Percentiles rank a stretch among this genome's conserved stretches.
Evolutionary conservation across 345 rosid genomes (phyloP).

Genomic region (Linum lewisii): DNA sequence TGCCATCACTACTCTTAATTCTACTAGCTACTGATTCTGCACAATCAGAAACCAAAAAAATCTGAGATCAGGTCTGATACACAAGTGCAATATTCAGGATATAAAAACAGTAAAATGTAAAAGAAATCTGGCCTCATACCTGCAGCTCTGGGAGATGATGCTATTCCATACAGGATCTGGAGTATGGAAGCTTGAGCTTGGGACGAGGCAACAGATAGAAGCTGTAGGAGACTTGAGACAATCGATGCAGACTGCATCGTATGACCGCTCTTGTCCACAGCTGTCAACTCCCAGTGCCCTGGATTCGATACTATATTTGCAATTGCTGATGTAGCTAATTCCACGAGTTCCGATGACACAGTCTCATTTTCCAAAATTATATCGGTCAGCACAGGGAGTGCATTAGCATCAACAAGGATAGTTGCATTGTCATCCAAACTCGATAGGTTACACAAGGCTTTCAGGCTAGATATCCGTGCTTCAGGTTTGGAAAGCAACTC

Average conservation of each 20-base stretch:
- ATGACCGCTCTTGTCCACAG: conserved; percentile 27
- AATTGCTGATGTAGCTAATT: conserved; percentile 27
- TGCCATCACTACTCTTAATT: conserved; percentile 26
- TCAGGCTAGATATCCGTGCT: conserved; percentile 27
- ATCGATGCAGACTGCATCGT: conserved; percentile 30
- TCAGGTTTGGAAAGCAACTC: conserved; percentile 18
- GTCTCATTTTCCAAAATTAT: conserved; percentile 24
- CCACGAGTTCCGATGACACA: conserved; percentile 17
- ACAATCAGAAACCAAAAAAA: conserved; percentile 7
- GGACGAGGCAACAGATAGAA: conserved; percentile 22
- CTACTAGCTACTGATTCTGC: conserved; percentile 27
- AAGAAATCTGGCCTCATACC: conserved; percentile 13
- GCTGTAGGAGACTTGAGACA: conserved; percentile 21
- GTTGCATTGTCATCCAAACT: conserved; percentile 31
- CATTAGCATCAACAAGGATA: conserved; percentile 28
- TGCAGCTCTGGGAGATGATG: conserved; percentile 37
- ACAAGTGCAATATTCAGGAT: neutral
- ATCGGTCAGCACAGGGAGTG: conserved; percentile 26
- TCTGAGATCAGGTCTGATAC: neutral
- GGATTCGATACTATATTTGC: conserved; percentile 37
- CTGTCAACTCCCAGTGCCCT: conserved; percentile 38
- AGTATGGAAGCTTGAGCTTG: conserved; percentile 24
- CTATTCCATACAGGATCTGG: conserved; percentile 26
- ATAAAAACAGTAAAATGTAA: neutral
- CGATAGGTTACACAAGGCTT: conserved; percentile 34